phyloP scores from a whole-genome alignment of 2,329 filamentous ascomycete species.

The Diaporthe caulivora region DNA sequence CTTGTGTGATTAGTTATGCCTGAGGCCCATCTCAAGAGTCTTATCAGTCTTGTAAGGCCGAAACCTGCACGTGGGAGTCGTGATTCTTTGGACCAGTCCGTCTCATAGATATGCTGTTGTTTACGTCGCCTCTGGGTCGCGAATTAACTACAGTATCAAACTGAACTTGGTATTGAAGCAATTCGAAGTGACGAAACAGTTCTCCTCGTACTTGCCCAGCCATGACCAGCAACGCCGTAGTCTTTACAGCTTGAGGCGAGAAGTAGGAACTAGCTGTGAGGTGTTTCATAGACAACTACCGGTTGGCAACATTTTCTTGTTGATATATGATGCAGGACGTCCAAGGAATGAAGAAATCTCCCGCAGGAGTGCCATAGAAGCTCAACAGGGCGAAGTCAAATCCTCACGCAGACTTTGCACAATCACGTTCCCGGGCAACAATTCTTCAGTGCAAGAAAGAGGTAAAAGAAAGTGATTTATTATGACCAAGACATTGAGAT shows the following conservation, averaged over 20 bases:
- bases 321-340: too few relatives aligned
- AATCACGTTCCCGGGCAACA: not conserved
- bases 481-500: constrained; percentile 3
- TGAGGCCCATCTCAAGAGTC: not conserved
- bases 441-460: too few relatives aligned
- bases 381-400: not conserved
- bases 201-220: not conserved
- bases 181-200: not conserved
- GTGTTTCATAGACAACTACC: not conserved
- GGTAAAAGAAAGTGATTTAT: not conserved
- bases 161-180: too few relatives aligned
- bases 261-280: not conserved
- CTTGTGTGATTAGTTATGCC: not conserved
- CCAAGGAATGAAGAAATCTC: too few relatives aligned
- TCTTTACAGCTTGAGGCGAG: not conserved
- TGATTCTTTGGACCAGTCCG: not conserved
- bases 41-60: too few relatives aligned
- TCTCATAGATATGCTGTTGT: not conserved
- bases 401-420: not conserved
- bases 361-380: not conserved
- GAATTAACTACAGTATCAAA: too few relatives aligned
- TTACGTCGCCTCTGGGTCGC: not conserved
- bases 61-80: not conserved
- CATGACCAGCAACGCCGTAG: not conserved
- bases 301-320: too few relatives aligned